Conservation (phyloP, 2,329 filamentous ascomycete species). For the Aspergillus sp. region DNA sequence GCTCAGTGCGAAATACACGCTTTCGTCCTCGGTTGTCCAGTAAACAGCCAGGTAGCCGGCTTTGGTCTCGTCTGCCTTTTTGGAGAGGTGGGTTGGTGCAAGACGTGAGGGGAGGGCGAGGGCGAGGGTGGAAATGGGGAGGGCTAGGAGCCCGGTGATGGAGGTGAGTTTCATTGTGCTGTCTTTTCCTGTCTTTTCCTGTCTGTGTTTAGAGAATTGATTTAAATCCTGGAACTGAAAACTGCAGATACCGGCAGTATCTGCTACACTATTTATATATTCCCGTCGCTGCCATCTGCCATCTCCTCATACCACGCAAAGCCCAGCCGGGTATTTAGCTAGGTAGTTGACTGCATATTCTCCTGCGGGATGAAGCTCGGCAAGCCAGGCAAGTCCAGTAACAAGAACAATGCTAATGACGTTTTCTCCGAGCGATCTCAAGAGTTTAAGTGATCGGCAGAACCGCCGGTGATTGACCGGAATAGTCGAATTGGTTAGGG, state of each 20-base stretch:
- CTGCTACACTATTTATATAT: not conserved
- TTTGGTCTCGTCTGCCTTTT: constrained; percentile 6
- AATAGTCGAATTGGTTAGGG: not conserved
- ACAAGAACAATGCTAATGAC: not conserved
- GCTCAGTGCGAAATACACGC: constrained; percentile 16
- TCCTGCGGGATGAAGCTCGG: not conserved
- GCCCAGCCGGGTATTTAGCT: not conserved
- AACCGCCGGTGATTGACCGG: constrained; percentile 6
- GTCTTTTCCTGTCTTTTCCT: too few species aligned
- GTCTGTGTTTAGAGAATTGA: too few species aligned
- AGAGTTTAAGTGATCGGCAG: not conserved
- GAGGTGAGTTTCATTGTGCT: not conserved
- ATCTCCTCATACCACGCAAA: not conserved
- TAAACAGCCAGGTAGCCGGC: constrained; percentile 15
- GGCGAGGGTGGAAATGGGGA: not conserved
- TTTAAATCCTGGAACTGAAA: too few species aligned
- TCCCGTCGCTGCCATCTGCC: not conserved
- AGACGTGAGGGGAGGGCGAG: not conserved
- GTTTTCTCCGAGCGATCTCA: not conserved
- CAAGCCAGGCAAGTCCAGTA: too few species aligned
- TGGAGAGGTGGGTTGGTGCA: not conserved
- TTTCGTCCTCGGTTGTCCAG: constrained; percentile 17
- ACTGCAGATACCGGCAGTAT: too few species aligned
- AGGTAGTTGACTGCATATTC: not conserved
- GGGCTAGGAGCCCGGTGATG: not conserved